Percentiles rank a stretch among this genome's conserved stretches.
These are phyloP conservation scores for Stentor coeruleus DNA, from an alignment of 73 alveolate species.

Conservation along the genomic window DNA sequence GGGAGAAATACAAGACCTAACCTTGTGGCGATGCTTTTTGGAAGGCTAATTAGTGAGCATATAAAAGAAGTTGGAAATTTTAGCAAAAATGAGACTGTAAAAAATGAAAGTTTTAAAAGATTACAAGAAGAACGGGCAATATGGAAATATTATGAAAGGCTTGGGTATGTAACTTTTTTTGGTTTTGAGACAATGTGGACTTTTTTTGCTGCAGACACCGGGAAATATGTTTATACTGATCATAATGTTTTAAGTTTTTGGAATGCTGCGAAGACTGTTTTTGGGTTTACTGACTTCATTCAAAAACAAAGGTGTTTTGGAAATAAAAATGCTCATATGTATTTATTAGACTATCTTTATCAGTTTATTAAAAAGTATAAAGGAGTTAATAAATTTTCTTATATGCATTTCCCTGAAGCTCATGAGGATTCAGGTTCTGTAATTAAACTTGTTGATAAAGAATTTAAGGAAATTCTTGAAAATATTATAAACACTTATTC, in stretches of 20 bases:
- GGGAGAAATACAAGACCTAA: neutral
- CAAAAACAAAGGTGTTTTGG: constrained; percentile 13
- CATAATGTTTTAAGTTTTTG: neutral
- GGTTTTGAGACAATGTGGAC: constrained; percentile 13
- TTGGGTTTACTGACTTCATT: neutral
- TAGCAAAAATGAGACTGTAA: neutral
- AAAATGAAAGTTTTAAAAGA: neutral
- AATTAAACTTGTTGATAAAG: neutral
- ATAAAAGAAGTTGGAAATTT: neutral
- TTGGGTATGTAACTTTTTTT: constrained; percentile 2
- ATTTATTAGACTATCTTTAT: neutral
- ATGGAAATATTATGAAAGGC: constrained; percentile 13
- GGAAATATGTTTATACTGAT: constrained; percentile 15
- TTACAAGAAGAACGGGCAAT: neutral
- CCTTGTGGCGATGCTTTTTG: neutral
- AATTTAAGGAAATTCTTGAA: neutral
- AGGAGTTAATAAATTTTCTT: constrained; percentile 1
- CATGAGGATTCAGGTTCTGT: constrained; percentile 12
- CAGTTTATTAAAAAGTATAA: neutral
- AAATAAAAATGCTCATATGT: neutral
- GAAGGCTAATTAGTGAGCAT: neutral
- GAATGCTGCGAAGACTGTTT: constrained; percentile 20
- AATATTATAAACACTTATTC: neutral
- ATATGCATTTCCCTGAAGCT: constrained; percentile 8
- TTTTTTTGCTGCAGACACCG: neutral